Evolutionary conservation across 2,329 filamentous ascomycete genomes (phyloP).

Genomic region (Rhexocercosporidium sp.): DNA sequence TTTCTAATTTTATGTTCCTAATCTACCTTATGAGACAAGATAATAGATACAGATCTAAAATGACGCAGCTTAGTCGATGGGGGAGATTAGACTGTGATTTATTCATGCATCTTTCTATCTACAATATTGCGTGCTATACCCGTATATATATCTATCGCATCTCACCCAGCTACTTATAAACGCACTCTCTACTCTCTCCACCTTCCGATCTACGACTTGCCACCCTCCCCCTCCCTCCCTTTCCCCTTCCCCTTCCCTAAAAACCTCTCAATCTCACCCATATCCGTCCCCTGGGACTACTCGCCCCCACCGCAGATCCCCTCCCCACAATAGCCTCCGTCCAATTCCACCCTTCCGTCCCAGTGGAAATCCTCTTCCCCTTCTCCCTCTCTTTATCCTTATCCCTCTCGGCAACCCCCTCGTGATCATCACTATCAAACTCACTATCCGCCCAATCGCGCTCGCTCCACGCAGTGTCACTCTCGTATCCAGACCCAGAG

Average conservation of each 20-base stretch:
- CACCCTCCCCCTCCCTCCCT: background rate
- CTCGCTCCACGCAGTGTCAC: conserved; percentile 64
- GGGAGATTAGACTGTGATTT: too few species aligned
- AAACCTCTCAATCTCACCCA: conserved; percentile 34
- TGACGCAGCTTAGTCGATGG: too few species aligned
- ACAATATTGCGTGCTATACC: background rate
- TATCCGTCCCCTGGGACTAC: conserved; percentile 35
- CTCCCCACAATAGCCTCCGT: conserved; percentile 60
- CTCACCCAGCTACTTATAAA: background rate
- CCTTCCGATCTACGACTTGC: background rate
- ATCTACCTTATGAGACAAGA: too few species aligned
- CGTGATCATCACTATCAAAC: conserved; percentile 52
- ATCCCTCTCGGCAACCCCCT: conserved; percentile 34
- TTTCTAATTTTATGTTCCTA: too few species aligned
- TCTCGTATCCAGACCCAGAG: conserved; percentile 50
- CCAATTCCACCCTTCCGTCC: conserved; percentile 53
- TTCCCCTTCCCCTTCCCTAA: conserved; percentile 24
- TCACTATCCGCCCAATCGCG: conserved; percentile 64
- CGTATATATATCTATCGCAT: background rate
- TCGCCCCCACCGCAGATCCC: conserved; percentile 44
- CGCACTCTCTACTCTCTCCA: background rate
- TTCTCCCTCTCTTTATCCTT: conserved; percentile 37
- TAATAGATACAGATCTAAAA: too few species aligned
- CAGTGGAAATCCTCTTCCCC: conserved; percentile 27
- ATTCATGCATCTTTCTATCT: too few species aligned